Evolutionary conservation across 331 rosid genomes (phyloP), one percentile per base, ranked within the genome.

Genomic region (Acacia concinna): DNA sequence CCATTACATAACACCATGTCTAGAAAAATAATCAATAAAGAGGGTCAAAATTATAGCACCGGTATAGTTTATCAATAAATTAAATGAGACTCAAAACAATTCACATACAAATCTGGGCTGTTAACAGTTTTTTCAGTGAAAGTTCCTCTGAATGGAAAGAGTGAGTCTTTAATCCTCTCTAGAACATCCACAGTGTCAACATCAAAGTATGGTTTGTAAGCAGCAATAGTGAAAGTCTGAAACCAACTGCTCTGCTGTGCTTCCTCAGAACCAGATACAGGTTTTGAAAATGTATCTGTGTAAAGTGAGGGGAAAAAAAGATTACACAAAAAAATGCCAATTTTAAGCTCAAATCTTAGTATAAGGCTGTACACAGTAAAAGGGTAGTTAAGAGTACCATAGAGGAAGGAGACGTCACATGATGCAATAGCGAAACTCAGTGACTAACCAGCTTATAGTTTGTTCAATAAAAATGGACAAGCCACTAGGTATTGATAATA

Each of bases 121-220:
- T 28, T 79, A 2, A 92, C 80, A 71, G 92, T 91, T 85, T 88
- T 93, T 74, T 93, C 97, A 44, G 83, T 93, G 64, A 93, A 93
- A 77, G 85, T 73, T 86, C 96, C 97, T 31, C 85, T 88, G 78
- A 91, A 90, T 77, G 96, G 97, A 80, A 78, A 84, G 69, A 92
- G 92, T 0, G 97, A 90, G 52, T 92, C 84, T 69, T 89, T 92
- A 76, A 92, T 86, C 80, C 97, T 89, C 64, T 85, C 92, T 60
- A 90, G 28, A 68, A 92, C 92, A 66, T 92, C 93, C 23, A 82
- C 70, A 76, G 93, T 88, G 85, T 92, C 95, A 30, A 92, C 82
- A 77, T 92, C 97, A 83, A 92, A 92, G 86, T 87, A 92, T 47
- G 82, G 87, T 69, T 90, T 87, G 87, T 90, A 92, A 41, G 91